These are phyloP conservation scores for Clavariopsis aquatica DNA, from an alignment of 495 filamentous ascomycete species.

Conservation along the genomic window DNA sequence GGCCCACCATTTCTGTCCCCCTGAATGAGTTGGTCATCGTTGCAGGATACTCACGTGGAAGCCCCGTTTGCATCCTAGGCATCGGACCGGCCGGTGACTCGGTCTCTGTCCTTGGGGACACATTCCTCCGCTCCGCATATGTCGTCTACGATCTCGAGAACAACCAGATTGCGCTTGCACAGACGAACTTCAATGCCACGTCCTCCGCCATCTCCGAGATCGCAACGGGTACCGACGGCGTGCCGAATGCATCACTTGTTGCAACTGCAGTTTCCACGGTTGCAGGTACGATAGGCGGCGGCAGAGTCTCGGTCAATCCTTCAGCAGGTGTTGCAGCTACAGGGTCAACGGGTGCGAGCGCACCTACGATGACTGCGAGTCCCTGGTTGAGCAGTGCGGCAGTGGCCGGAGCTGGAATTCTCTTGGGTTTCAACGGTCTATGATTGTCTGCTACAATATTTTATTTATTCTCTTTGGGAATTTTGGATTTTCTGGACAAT, in stretches of 20 bases:
- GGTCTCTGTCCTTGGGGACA: constrained; percentile 80
- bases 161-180: constrained; percentile 83
- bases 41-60: constrained; percentile 50
- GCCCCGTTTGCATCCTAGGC: constrained; percentile 63
- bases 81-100: constrained; percentile 69
- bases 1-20: constrained; percentile 69
- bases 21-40: constrained; percentile 79
- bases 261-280: constrained; percentile 58
- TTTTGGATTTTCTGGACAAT: neutral
- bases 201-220: constrained; percentile 70
- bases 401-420: constrained; percentile 21
- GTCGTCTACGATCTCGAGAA: constrained; percentile 89
- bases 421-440: constrained; percentile 30
- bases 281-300: constrained; percentile 39
- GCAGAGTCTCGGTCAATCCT: constrained; percentile 13
- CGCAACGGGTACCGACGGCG: constrained; percentile 57
- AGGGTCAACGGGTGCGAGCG: constrained; percentile 8
- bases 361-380: constrained; percentile 13
- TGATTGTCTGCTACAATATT: neutral
- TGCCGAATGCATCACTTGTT: constrained; percentile 73
- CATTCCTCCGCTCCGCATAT: constrained; percentile 88
- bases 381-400: constrained; percentile 23
- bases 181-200: constrained; percentile 79
- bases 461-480: neutral
- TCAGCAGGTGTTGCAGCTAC: neutral